A percentile compares a stretch with the other conserved stretches of the same genome.
Conservation (phyloP, 306 rosid genomes). For the Cucurbita pepo region DNA sequence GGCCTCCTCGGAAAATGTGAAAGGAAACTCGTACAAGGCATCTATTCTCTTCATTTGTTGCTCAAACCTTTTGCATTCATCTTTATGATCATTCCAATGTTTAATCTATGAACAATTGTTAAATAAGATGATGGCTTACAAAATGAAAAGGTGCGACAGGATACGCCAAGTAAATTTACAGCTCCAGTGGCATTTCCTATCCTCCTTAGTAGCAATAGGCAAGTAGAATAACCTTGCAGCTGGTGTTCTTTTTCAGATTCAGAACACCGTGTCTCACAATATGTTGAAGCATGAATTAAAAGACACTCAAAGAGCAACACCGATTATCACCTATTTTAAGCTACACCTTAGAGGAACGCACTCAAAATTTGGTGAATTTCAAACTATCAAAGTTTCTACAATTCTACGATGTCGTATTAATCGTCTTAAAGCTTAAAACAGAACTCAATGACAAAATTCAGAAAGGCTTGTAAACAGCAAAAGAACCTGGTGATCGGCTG, state of each 20-base stretch:
- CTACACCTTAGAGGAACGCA: not conserved
- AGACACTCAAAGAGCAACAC: not conserved
- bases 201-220: no score
- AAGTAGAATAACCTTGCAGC: no score
- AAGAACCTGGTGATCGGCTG: not conserved
- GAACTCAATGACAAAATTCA: not conserved
- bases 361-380: not conserved
- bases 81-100: slow-evolving; percentile 30
- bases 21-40: slow-evolving; percentile 56
- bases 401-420: not conserved
- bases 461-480: not conserved
- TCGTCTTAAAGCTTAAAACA: not conserved
- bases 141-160: not conserved
- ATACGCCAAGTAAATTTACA: not conserved
- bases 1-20: slow-evolving; percentile 53
- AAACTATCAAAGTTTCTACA: not conserved
- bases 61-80: slow-evolving; percentile 69
- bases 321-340: not conserved
- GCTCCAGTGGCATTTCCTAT: not conserved
- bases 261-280: no score
- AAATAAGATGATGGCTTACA: not conserved
- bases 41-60: slow-evolving; percentile 45
- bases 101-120: not conserved
- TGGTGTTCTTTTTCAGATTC: no score
- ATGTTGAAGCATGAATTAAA: no score